Evolutionary conservation across 192 early-diverging fungal species (phyloP).

Genomic region (Pecoramyces ruminantium): DNA sequence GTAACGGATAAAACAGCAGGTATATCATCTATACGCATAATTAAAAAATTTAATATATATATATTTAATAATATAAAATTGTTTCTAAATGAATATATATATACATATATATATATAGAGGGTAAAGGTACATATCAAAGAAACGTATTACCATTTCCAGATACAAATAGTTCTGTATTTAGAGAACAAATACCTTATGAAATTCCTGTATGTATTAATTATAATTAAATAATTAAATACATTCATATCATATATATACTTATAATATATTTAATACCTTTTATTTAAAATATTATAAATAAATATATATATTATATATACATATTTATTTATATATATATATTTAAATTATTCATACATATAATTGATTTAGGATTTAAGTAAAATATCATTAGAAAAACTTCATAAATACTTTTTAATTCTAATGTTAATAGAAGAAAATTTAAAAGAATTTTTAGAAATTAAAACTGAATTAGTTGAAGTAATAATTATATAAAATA

Average conservation of each 20-base stretch:
- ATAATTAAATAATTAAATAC: too few species aligned
- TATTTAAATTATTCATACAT: too few species aligned
- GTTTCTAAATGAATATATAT: too few species aligned
- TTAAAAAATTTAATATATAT: too few species aligned
- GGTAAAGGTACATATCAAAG: background rate
- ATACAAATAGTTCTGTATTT: background rate
- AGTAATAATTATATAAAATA: background rate
- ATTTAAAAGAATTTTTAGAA: background rate
- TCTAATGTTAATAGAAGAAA: background rate
- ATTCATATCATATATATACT: too few species aligned
- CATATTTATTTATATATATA: too few species aligned
- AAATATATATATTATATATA: too few species aligned
- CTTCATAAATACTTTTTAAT: background rate
- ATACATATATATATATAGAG: background rate
- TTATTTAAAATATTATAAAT: too few species aligned
- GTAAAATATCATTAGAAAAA: background rate
- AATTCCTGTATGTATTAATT: background rate
- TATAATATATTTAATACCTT: too few species aligned
- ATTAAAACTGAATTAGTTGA: background rate
- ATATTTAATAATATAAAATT: too few species aligned
- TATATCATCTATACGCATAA: too few species aligned
- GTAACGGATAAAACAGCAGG: background rate
- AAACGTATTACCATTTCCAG: background rate
- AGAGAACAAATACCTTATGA: background rate
- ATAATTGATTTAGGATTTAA: background rate